Evolutionary conservation across 495 filamentous ascomycete genomes (phyloP).

Genomic region (Aspergillus baeticus): DNA sequence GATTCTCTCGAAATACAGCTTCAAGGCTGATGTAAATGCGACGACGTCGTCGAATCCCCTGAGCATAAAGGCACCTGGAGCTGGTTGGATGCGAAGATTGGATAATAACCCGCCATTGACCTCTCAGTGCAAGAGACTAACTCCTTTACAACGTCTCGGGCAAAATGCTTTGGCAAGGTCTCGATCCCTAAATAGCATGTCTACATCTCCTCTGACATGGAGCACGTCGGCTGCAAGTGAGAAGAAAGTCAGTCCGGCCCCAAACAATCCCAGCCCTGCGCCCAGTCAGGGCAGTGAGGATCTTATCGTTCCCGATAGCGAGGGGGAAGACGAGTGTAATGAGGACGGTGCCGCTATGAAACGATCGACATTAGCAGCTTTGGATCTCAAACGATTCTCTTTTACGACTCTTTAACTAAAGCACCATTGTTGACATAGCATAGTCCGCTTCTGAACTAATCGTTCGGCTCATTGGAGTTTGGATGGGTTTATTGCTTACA

Average conservation of each 20-base stretch:
- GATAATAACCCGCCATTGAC: conserved; percentile 10
- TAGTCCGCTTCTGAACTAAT: background rate
- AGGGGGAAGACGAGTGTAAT: conserved; percentile 57
- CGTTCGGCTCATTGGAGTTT: conserved; percentile 15
- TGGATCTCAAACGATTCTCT: conserved; percentile 55
- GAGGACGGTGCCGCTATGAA: conserved; percentile 17
- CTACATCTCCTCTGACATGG: conserved; percentile 12
- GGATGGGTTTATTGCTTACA: conserved; percentile 3
- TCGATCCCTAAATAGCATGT: conserved; percentile 32
- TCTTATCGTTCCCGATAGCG: conserved; percentile 67
- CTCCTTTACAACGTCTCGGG: conserved; percentile 48
- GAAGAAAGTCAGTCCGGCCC: background rate
- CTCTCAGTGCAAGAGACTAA: conserved; percentile 32
- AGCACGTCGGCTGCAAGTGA: background rate
- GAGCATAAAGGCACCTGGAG: background rate
- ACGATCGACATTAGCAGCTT: conserved; percentile 14
- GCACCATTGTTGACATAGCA: conserved; percentile 11
- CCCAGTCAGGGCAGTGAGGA: conserved; percentile 71
- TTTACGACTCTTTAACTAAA: conserved; percentile 44
- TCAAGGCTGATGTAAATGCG: conserved; percentile 18
- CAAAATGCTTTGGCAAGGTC: conserved; percentile 46
- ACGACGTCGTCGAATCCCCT: background rate
- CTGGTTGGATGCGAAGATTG: background rate
- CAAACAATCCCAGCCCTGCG: background rate
- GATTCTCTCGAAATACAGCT: conserved; percentile 35